Evolutionary conservation across 1,139 yeast species (phyloP).

Genomic region (Taphrina confusa): DNA sequence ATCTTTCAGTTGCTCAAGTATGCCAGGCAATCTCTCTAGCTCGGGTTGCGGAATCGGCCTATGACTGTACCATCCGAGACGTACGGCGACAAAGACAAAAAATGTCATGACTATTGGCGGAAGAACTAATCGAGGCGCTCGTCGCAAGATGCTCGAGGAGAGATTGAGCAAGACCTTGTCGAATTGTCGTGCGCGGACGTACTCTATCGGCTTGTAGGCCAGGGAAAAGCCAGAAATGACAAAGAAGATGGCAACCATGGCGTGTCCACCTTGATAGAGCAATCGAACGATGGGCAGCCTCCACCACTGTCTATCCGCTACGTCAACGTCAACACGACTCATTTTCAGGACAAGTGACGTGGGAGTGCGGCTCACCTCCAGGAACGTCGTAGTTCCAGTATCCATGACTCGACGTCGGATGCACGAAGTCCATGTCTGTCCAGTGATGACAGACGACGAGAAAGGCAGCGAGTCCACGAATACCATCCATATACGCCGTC

Average conservation of each 20-base stretch:
- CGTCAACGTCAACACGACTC: background rate
- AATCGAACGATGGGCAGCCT: conserved; percentile 22
- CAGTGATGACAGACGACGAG: conserved; percentile 31
- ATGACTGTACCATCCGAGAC: conserved; percentile 14
- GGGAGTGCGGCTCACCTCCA: background rate
- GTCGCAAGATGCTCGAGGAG: conserved; percentile 18
- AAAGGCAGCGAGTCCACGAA: conserved; percentile 30
- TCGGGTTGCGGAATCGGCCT: conserved; percentile 22
- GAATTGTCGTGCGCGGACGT: conserved; percentile 7
- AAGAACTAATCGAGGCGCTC: conserved; percentile 12
- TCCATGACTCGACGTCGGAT: conserved; percentile 26
- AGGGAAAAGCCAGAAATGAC: conserved; percentile 27
- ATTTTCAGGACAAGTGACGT: background rate
- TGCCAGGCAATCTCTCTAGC: conserved; percentile 1
- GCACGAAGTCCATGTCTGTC: conserved; percentile 21
- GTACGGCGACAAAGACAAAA: conserved; percentile 14
- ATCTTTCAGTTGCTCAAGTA: conserved; percentile 12
- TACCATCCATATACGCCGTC: conserved; percentile 25
- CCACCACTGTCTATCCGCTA: conserved; percentile 16
- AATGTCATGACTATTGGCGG: conserved; percentile 27
- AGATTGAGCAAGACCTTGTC: conserved; percentile 22
- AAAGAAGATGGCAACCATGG: conserved; percentile 28
- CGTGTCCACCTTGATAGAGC: conserved; percentile 27
- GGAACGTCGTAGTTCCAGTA: conserved; percentile 23
- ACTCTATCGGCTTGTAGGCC: conserved; percentile 27